Evolutionary conservation across 2,329 filamentous ascomycete genomes (phyloP).

Genomic region (Trichoderma cornu-damae): DNA sequence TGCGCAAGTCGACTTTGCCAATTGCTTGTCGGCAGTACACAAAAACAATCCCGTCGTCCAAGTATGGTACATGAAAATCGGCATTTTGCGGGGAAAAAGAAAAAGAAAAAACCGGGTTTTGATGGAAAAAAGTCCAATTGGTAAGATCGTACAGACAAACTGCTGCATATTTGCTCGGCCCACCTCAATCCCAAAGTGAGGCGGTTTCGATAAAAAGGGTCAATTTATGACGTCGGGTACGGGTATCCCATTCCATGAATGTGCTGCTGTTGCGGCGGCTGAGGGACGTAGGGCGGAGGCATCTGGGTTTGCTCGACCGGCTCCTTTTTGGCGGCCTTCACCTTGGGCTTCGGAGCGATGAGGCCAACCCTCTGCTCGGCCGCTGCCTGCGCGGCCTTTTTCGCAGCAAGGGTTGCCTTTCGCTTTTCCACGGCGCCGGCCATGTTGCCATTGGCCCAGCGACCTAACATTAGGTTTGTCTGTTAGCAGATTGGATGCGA

Average conservation of each 20-base stretch:
- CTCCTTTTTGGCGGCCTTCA: conserved; percentile 34
- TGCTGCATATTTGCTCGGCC: neutral
- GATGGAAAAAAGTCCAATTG: neutral
- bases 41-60: conserved; percentile 4
- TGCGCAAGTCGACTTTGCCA: conserved; percentile 9
- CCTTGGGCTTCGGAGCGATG: conserved; percentile 37
- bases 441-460: conserved; percentile 59
- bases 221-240: conserved; percentile 21
- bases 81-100: neutral
- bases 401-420: conserved; percentile 55
- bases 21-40: neutral
- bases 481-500: conserved; percentile 25
- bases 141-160: neutral
- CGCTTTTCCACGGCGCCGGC: conserved; percentile 55
- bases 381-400: conserved; percentile 48
- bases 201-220: neutral
- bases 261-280: conserved; percentile 27
- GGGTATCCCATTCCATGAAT: conserved; percentile 30
- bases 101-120: neutral
- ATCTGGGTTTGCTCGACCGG: conserved; percentile 25
- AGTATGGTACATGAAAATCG: conserved; percentile 14
- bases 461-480: conserved; percentile 37
- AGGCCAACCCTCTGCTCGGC: conserved; percentile 35
- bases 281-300: conserved; percentile 9
- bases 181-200: neutral